Percentiles rank a stretch among this genome's conserved stretches.
These are phyloP conservation scores for Raddia guianensis DNA, from an alignment of 176 grass and related monocot genomes.

Conservation along the genomic window DNA sequence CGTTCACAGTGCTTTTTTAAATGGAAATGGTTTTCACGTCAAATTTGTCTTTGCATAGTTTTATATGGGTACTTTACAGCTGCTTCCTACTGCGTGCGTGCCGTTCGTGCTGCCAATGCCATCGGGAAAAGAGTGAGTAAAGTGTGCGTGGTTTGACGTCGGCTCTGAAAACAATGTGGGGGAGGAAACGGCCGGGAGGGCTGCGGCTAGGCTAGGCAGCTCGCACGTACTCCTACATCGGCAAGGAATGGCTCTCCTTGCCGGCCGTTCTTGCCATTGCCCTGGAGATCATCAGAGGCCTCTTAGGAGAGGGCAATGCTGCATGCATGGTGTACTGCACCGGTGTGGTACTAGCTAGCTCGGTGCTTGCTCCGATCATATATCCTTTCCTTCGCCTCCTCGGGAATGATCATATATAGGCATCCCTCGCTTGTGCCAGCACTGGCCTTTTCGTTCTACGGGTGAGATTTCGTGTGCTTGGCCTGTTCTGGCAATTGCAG, in stretches of 20 bases:
- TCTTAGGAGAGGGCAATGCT: not conserved
- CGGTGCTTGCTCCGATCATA: not conserved
- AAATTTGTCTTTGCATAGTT: too few relatives aligned
- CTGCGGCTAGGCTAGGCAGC: not conserved
- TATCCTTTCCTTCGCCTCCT: constrained; percentile 24
- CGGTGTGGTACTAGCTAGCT: not conserved
- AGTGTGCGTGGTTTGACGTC: not conserved
- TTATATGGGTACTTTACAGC: not conserved
- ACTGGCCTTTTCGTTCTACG: constrained; percentile 34
- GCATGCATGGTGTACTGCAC: not conserved
- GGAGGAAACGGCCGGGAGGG: not conserved
- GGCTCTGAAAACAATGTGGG: constrained; percentile 46
- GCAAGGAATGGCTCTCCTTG: not conserved
- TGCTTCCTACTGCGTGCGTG: not conserved
- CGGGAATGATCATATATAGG: constrained; percentile 62
- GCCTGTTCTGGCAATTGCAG: constrained; percentile 10
- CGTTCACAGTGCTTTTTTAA: too few relatives aligned
- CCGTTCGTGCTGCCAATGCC: not conserved
- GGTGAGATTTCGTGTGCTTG: constrained; percentile 52
- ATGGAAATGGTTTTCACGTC: too few relatives aligned
- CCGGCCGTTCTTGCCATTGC: not conserved
- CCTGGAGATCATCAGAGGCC: not conserved
- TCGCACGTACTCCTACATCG: not conserved
- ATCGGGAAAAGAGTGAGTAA: constrained; percentile 1
- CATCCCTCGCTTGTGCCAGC: constrained; percentile 49